phyloP scores from a whole-genome alignment of 1,284 basidiomycete species.

The Cryptococcus sp. region DNA sequence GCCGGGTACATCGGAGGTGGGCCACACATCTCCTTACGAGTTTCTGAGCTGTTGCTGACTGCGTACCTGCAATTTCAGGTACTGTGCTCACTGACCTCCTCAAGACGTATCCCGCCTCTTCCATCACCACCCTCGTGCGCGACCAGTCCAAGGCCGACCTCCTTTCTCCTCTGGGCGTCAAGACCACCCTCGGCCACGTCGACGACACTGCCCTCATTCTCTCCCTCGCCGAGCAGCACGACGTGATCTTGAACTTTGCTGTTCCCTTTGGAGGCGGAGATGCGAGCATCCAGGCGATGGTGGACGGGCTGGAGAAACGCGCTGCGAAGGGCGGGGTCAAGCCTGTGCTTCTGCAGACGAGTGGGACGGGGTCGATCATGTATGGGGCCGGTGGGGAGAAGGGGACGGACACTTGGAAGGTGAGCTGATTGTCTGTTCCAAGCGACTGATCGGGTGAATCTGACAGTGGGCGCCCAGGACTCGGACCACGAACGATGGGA shows the following conservation, averaged over 20 bases:
- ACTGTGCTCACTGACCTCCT: constrained; percentile 15
- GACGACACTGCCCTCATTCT: constrained; percentile 8
- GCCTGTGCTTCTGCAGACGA: constrained; percentile 17
- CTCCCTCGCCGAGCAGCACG: constrained; percentile 9
- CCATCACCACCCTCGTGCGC: constrained; percentile 18
- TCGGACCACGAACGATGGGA: constrained; percentile 16
- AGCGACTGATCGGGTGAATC: not conserved
- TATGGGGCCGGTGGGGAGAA: constrained; percentile 17
- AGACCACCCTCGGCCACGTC: constrained; percentile 9
- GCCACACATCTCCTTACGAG: not conserved
- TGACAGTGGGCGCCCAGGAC: constrained; percentile 5
- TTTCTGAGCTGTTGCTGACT: not conserved
- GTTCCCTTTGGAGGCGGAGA: constrained; percentile 23
- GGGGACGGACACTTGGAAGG: constrained; percentile 15
- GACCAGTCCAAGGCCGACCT: constrained; percentile 7
- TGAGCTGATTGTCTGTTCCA: not conserved
- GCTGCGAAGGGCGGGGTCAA: constrained; percentile 8
- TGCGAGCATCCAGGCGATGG: constrained; percentile 16
- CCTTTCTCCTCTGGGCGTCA: constrained; percentile 10
- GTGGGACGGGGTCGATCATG: constrained; percentile 17
- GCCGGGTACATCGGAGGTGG: constrained; percentile 23
- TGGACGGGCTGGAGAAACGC: constrained; percentile 15
- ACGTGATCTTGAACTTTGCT: constrained; percentile 22
- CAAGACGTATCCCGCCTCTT: constrained; percentile 8
- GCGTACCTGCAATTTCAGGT: not conserved